These are phyloP conservation scores for Alloascoidea africana DNA, from an alignment of 805 yeast species.

Conservation along the genomic window DNA sequence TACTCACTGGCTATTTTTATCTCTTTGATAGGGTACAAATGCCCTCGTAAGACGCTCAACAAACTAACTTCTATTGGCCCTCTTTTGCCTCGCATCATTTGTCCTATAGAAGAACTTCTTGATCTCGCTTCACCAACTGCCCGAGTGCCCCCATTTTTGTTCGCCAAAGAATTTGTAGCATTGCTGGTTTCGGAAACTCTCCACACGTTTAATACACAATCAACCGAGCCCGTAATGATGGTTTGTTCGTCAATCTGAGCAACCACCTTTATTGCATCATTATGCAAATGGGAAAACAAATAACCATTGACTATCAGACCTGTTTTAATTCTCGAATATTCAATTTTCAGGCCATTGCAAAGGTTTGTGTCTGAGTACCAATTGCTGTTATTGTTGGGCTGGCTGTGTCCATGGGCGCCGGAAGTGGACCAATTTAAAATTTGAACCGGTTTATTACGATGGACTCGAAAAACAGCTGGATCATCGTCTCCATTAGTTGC, in stretches of 20 bases:
- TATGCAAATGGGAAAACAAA: constrained; percentile 18
- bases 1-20: constrained; percentile 35
- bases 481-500: constrained; percentile 5
- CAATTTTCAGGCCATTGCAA: constrained; percentile 6
- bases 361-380: constrained; percentile 9
- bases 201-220: constrained; percentile 52
- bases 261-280: constrained; percentile 15
- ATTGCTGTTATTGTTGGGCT: too few species aligned
- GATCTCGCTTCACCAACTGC: constrained; percentile 9
- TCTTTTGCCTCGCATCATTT: constrained; percentile 10
- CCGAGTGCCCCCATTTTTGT: constrained; percentile 3
- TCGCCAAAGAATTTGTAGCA: neutral
- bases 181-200: constrained; percentile 7
- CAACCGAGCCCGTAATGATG: constrained; percentile 34
- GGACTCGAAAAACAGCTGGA: constrained; percentile 7
- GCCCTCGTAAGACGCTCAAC: constrained; percentile 36
- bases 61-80: constrained; percentile 8
- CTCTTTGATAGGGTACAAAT: constrained; percentile 28
- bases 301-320: constrained; percentile 12
- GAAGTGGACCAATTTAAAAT: constrained; percentile 4
- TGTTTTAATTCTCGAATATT: neutral
- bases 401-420: constrained; percentile 8
- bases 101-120: constrained; percentile 17
- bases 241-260: constrained; percentile 15
- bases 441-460: constrained; percentile 6